Evolutionary conservation across 2,329 filamentous ascomycete genomes (phyloP), one percentile per base, ranked within the genome.

Genomic region (Alternaria longipes): DNA sequence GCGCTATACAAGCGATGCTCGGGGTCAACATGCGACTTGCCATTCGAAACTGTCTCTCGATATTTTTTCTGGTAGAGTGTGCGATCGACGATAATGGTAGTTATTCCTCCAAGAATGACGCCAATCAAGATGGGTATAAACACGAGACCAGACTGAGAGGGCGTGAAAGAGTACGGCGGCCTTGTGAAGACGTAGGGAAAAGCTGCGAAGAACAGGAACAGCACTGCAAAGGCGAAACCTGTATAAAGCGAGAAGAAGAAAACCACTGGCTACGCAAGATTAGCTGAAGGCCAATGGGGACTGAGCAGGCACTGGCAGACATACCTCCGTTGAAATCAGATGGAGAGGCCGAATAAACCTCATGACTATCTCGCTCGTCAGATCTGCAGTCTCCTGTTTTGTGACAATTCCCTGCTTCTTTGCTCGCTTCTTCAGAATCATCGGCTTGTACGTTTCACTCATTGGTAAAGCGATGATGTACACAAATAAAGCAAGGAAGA

Each of bases 1-100:
- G 86, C 85, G 1, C 83, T 81, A 59, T 87, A 85, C 11, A 90
- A 77, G 0, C 88, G 80, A 60, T 89, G 80, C 73, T 90, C 87
- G 0, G 87, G 86, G 0, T 81, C 81, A 0, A 83, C 79, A 26
- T 73, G 45, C 8, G 8, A 26, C 6, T 66, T 54, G 14, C 78
- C 78, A 47, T 72, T 56, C 4, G 64, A 58, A 6, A 77, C 11
- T 0, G 73, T 74, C 41, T 73, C 58, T 4, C 62, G 66, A 36
- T 79, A 67, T 26, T 72, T 62, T 24, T 66, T 70, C 54, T 76
- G 73, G 63, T 83, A 83, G 8, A 82, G 50, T 3, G 57, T 58
- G 11, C 61, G 68, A 59, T 83, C 81, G 55, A 79, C 65, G 4
- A 77, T 3, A 14, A 82, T 69, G 16, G 67, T 67, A 0, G 76